Base-by-base conservation (phyloP, 441 rosid genomes). In the Erodium trifolium region DNA sequence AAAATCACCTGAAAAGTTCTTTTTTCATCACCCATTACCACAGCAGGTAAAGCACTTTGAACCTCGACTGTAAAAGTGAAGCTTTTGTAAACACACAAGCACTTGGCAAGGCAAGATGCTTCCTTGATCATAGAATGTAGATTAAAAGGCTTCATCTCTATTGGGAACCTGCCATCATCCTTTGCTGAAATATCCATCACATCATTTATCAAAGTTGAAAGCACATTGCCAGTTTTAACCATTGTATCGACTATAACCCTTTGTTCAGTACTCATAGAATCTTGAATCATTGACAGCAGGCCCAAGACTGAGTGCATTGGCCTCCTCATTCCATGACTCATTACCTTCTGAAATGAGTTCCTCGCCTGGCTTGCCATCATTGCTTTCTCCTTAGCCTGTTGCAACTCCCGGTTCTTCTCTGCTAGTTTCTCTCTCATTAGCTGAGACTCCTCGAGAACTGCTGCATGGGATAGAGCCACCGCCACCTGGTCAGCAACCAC, bases 401-500 rank as follows among this genome's bases (percentile, higher is more conserved):
- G 91, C 68, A 88, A 71, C 37, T 78, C 81, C 12, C 82, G 81
- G 75, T 88, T 88, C 72, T 81, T 89, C 72, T 86, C 83, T 1
- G 80, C 71, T 39, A 88, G 85, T 67, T 83, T 86, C 14, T 86
- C 89, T 67, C 89, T 83, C 91, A 88, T 88, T 11, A 77, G 66
- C 76, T 83, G 93, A 39, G 93, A 88, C 70, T 88, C 93, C 66
- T 86, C 89, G 0, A 86, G 91, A 78, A 88, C 87, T 8, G 93
- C 77, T 17, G 93, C 93, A 55, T 88, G 93, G 8, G 93, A 88
- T 16, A 86, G 85, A 67, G 93, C 93, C 55, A 88, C 93, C 0
- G 93, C 91, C 60, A 88, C 93, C 77, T 88, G 91, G 82, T 88
- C 93, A 55, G 93, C 93, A 66, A 88, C 93, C 64, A 88, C 93